phyloP scores from a whole-genome alignment of 2,329 filamentous ascomycete genomes.

The Coccinonectria pachysandricola region DNA sequence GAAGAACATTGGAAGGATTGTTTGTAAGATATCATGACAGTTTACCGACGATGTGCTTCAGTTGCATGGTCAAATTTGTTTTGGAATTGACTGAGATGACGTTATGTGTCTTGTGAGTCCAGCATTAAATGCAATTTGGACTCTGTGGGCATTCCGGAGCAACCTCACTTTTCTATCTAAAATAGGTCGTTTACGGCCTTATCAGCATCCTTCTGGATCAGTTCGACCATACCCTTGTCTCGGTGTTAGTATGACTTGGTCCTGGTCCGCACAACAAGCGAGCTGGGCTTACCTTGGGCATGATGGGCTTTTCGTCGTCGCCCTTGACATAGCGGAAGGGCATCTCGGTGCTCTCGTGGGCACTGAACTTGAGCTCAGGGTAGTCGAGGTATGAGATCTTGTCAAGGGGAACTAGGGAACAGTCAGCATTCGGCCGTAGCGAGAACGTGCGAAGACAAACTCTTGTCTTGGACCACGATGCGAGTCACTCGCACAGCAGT shows the following conservation, averaged over 20 bases:
- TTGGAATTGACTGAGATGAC: no score
- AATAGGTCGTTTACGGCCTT: conserved; percentile 84
- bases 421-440: no score
- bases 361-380: conserved; percentile 80
- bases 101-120: no score
- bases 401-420: conserved; percentile 62
- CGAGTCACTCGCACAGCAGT: conserved; percentile 91
- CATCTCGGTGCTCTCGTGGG: conserved; percentile 94
- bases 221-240: conserved; percentile 79
- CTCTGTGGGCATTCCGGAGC: no score
- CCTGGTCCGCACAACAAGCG: background rate
- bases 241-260: conserved; percentile 12
- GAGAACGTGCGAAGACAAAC: no score
- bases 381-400: conserved; percentile 76
- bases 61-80: no score
- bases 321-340: conserved; percentile 90
- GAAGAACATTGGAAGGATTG: no score
- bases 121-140: no score
- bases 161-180: no score
- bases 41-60: no score
- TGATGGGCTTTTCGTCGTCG: conserved; percentile 66
- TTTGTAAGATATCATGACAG: no score
- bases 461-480: conserved; percentile 73
- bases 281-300: conserved; percentile 63
- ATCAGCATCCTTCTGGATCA: conserved; percentile 89